Evolutionary conservation across 2,329 filamentous ascomycete species (phyloP).

Genomic region (Pseudocercospora eumusae): DNA sequence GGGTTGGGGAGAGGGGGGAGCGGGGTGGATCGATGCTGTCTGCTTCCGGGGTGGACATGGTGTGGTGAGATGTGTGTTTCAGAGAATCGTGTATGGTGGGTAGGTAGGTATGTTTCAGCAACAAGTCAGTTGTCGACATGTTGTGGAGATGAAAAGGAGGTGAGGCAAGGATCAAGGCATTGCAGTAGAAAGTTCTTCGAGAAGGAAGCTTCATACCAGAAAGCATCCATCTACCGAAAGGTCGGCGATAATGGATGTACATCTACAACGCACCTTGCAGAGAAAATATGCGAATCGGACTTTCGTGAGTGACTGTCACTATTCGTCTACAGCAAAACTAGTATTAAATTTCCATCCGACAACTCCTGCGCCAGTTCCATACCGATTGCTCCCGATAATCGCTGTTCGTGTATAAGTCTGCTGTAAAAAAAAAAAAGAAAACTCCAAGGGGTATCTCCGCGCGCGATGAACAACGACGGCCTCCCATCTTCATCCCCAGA

Average conservation of each 20-base stretch:
- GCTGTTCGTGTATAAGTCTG: constrained; percentile 1
- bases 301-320: not conserved
- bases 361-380: not conserved
- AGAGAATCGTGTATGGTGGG: not conserved
- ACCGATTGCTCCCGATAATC: not conserved
- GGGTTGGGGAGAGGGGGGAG: not conserved
- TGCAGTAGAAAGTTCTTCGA: constrained; percentile 1
- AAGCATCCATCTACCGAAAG: not conserved
- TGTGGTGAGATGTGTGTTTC: not conserved
- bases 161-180: not conserved
- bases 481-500: constrained; percentile 20
- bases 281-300: not conserved
- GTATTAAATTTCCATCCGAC: not conserved
- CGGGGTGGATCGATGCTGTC: not conserved
- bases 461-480: constrained; percentile 19
- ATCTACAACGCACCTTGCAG: not conserved
- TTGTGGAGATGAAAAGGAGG: constrained; percentile 7
- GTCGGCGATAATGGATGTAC: not conserved
- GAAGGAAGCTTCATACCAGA: not conserved
- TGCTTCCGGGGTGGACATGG: not conserved
- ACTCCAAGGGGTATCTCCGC: constrained; percentile 24
- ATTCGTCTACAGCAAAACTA: not conserved
- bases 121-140: not conserved
- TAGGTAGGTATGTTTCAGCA: not conserved
- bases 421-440: not conserved